A percentile compares a stretch with the other conserved stretches of the same genome.
These are phyloP conservation scores for Vaccinium darrowii DNA, from an alignment of 148 eudicot genomes.

Conservation along the genomic window DNA sequence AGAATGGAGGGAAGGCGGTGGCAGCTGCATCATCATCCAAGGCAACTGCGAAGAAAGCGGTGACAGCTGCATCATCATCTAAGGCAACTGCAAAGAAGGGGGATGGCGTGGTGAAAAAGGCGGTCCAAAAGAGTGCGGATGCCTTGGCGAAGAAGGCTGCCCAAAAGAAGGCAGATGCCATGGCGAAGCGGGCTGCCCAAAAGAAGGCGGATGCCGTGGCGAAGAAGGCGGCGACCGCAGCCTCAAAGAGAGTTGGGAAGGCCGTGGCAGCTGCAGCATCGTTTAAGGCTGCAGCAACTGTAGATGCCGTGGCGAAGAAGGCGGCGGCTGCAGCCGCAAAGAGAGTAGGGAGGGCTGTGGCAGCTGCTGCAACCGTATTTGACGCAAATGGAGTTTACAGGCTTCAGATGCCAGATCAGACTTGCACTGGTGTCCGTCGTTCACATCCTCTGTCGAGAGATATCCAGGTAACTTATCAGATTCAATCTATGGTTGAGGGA, in stretches of 20 bases:
- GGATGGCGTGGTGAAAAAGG: neutral
- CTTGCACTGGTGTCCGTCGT: slow-evolving; percentile 78
- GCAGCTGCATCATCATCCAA: neutral
- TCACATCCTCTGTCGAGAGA: slow-evolving; percentile 88
- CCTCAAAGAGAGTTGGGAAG: neutral
- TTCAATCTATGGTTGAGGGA: neutral
- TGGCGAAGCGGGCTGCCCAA: neutral
- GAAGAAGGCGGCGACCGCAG: neutral
- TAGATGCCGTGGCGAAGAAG: neutral
- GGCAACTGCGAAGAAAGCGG: too few species aligned
- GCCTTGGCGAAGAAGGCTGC: neutral
- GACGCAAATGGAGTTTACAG: slow-evolving; percentile 41
- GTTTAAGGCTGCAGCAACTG: neutral
- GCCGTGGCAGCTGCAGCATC: neutral
- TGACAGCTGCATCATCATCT: too few species aligned
- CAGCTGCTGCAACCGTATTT: slow-evolving; percentile 43
- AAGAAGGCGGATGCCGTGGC: neutral
- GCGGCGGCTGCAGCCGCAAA: slow-evolving; percentile 60
- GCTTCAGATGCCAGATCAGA: slow-evolving; percentile 78
- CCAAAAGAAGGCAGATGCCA: neutral
- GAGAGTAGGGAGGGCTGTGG: slow-evolving; percentile 72
- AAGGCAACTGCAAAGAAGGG: too few species aligned
- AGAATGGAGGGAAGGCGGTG: neutral
- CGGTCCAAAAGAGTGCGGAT: neutral
- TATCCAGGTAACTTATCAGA: slow-evolving; percentile 55